A percentile compares a stretch with the other conserved stretches of the same genome.
phyloP scores from a whole-genome alignment of 352 stramenopile genomes.

The Globisporangium radiosum region DNA sequence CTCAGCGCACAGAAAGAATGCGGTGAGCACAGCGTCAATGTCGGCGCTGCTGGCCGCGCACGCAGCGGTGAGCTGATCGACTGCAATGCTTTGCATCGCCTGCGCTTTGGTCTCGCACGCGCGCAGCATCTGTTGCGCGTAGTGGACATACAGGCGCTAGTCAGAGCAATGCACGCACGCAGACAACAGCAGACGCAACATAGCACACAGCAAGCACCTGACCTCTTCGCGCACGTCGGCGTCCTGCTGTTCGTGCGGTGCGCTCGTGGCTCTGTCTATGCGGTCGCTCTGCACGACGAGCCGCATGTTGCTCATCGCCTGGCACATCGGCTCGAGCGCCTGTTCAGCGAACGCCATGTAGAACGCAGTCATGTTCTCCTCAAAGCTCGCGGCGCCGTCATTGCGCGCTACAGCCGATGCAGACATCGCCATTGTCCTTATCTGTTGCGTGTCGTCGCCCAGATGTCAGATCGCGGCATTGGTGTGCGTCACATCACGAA shows the following conservation, averaged over 20 bases:
- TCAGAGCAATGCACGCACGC: not conserved
- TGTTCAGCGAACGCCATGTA: slow-evolving; percentile 78
- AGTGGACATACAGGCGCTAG: not conserved
- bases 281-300: slow-evolving; percentile 25
- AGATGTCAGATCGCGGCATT: not conserved
- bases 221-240: slow-evolving; percentile 61
- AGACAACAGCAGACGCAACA: not conserved
- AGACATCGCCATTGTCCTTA: not conserved
- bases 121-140: slow-evolving; percentile 45
- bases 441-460: not conserved
- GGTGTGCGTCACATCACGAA: not conserved
- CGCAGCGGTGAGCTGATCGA: slow-evolving; percentile 34
- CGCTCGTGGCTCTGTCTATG: slow-evolving; percentile 5
- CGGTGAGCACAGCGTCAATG: slow-evolving; percentile 39
- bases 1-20: slow-evolving; percentile 46
- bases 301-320: slow-evolving; percentile 55
- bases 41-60: slow-evolving; percentile 31
- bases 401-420: not conserved
- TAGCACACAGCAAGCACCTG: not conserved
- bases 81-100: slow-evolving; percentile 25
- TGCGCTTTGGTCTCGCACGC: slow-evolving; percentile 68
- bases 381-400: slow-evolving; percentile 32
- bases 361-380: slow-evolving; percentile 76
- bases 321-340: slow-evolving; percentile 56
- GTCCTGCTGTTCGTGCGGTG: slow-evolving; percentile 12